Conservation (phyloP, 2,329 filamentous ascomycete genomes). For the Huntiella abstrusa region DNA sequence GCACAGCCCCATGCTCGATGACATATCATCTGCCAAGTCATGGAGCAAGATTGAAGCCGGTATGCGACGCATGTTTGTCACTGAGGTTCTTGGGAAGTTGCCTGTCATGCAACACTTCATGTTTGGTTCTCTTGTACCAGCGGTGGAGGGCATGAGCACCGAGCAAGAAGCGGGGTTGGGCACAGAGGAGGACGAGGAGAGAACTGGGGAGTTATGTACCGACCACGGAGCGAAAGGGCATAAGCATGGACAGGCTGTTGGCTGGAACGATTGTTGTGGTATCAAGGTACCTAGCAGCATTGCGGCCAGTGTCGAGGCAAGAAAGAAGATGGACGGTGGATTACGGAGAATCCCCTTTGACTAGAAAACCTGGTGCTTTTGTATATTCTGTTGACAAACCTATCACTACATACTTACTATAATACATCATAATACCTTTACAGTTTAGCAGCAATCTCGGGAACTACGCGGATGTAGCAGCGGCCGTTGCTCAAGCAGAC, state of each 20-base stretch:
- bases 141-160: conserved; percentile 61
- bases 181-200: conserved; percentile 31
- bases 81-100: conserved; percentile 78
- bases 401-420: background rate
- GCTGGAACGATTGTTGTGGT: conserved; percentile 93
- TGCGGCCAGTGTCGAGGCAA: conserved; percentile 75
- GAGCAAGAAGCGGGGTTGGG: conserved; percentile 32
- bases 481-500: conserved; percentile 74
- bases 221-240: conserved; percentile 33
- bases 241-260: conserved; percentile 43
- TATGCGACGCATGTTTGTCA: conserved; percentile 93
- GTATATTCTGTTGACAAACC: background rate
- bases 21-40: conserved; percentile 75
- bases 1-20: conserved; percentile 97
- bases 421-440: conserved; percentile 19
- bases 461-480: conserved; percentile 50
- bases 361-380: conserved; percentile 22
- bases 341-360: conserved; percentile 69
- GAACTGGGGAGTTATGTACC: conserved; percentile 35
- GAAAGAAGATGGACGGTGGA: conserved; percentile 46
- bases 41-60: conserved; percentile 89
- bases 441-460: conserved; percentile 23
- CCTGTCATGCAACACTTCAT: conserved; percentile 98
- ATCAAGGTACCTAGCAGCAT: conserved; percentile 93
- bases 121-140: conserved; percentile 71